Base-by-base conservation (phyloP, 345 rosid species). In the Punica granatum region DNA sequence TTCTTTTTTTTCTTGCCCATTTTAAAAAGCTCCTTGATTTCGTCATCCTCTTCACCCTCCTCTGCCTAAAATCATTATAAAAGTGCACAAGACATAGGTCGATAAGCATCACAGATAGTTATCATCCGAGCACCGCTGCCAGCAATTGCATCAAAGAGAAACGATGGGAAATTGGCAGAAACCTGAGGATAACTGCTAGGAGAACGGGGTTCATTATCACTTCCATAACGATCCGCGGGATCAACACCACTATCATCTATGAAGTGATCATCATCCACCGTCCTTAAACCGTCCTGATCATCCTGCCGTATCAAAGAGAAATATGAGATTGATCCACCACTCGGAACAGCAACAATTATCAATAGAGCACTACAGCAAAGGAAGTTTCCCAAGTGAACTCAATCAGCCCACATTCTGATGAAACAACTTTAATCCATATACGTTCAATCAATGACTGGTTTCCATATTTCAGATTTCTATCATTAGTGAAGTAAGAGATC, bases 221-320 rank as follows among this genome's bases (percentile, higher is more conserved):
- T 81, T 63, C 86, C 88, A 76, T 94, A 91, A 69, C 87, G 83
- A 65, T 84, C 88, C 23, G 84, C 80, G 66, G 98, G 99, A 70
- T 91, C 96, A 42, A 94, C 69, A 71, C 99, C 99, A 71, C 61
- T 85, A 76, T 91, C 98, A 63, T 91, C 99, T 41, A 94, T 94
- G 72, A 94, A 94, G 74, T 91, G 82, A 76, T 91, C 98, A 67
- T 94, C 99, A 70, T 91, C 97, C 69, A 91, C 23, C 25, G 90
- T 94, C 85, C 89, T 83, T 72, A 73, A 79, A 74, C 90, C 97
- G 53, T 89, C 97, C 73, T 77, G 89, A 82, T 94, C 99, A 77
- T 91, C 92, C 98, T 93, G 72, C 68, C 39, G 48, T 70, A 69
- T 36, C 53, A 61, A 60, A 49, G 19, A 68, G 31, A 53, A 18